Conservation (phyloP, 306 rosid species). For the Clitoria ternatea region DNA sequence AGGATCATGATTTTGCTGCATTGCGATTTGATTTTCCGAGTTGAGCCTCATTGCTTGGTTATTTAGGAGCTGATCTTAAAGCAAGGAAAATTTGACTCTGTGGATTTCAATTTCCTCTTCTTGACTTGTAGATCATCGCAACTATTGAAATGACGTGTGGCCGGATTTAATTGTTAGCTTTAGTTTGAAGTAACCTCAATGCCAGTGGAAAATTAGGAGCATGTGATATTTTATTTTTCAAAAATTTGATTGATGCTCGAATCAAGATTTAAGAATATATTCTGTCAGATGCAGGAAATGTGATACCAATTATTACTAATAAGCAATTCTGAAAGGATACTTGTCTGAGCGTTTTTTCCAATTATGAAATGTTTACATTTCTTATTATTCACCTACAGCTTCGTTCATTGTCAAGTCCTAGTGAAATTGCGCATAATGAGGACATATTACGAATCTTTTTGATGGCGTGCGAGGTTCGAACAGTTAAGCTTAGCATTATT, state of each 20-base stretch:
- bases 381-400: conserved; percentile 61
- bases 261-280: neutral
- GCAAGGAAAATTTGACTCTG: neutral
- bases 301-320: neutral
- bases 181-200: conserved; percentile 7
- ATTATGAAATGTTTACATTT: conserved; percentile 17
- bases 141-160: neutral
- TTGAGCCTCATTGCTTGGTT: conserved; percentile 6
- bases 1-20: conserved; percentile 22
- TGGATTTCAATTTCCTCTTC: conserved; percentile 10
- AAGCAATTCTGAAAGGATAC: neutral
- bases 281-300: conserved; percentile 9
- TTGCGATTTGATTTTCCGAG: conserved; percentile 13
- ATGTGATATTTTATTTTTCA: neutral
- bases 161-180: conserved; percentile 8
- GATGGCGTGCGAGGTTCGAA: conserved; percentile 88
- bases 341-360: neutral
- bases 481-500: conserved; percentile 81
- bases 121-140: neutral
- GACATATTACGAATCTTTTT: conserved; percentile 85
- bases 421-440: conserved; percentile 87
- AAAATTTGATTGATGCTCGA: conserved; percentile 16
- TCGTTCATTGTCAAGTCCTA: conserved; percentile 72
- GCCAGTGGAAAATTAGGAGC: neutral
- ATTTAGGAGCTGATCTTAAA: conserved; percentile 4